Conservation (phyloP, 2,329 filamentous ascomycete species). For the Alternaria incomplexa region DNA sequence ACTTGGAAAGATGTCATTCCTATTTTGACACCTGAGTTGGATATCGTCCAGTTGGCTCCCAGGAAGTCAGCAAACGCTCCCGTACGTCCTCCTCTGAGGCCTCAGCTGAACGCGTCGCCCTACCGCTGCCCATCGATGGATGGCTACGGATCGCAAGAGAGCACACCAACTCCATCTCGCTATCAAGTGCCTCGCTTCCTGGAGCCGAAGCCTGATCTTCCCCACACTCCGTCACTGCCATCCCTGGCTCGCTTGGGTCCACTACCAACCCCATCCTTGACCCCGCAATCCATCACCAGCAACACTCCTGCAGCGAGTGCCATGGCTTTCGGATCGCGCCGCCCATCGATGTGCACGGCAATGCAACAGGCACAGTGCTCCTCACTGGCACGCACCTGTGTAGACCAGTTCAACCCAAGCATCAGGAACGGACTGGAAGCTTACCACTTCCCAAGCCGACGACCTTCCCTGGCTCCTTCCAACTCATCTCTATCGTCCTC, state of each 20-base stretch:
- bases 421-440: conserved; percentile 52
- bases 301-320: conserved; percentile 68
- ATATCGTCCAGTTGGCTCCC: conserved; percentile 52
- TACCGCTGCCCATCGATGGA: conserved; percentile 32
- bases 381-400: conserved; percentile 61
- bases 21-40: conserved; percentile 63
- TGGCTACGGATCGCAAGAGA: conserved; percentile 47
- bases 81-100: conserved; percentile 30
- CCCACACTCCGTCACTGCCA: conserved; percentile 63
- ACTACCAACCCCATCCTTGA: conserved; percentile 67
- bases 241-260: conserved; percentile 61
- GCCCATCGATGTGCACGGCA: conserved; percentile 64
- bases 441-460: conserved; percentile 54
- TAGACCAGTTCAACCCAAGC: conserved; percentile 57
- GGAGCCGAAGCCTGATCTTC: conserved; percentile 58
- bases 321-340: conserved; percentile 55
- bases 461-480: conserved; percentile 57
- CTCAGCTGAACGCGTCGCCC: conserved; percentile 29
- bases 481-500: conserved; percentile 60
- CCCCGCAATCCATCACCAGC: conserved; percentile 60
- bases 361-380: conserved; percentile 64
- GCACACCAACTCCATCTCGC: conserved; percentile 51
- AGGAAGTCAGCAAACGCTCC: conserved; percentile 41
- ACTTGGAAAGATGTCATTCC: conserved; percentile 60
- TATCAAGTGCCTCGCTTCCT: conserved; percentile 55